Conservation (phyloP, 192 early-diverging fungal genomes). For the Coemansia sp. region DNA sequence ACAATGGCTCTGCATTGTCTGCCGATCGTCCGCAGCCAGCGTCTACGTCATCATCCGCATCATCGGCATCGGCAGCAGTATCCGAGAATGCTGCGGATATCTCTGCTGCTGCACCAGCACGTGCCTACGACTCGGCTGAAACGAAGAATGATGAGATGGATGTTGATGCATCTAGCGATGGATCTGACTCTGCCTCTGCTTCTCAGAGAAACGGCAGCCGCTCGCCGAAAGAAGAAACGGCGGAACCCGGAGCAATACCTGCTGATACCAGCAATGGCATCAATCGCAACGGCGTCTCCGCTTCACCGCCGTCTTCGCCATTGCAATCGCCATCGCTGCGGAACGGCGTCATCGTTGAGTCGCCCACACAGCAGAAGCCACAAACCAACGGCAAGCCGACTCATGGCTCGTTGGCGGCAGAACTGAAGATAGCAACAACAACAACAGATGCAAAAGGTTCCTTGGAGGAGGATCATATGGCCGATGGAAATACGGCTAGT, state of each 20-base stretch:
- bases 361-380: not conserved
- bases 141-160: not conserved
- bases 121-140: not conserved
- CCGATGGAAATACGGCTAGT: too few species aligned
- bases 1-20: not conserved
- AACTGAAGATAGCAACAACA: too few species aligned
- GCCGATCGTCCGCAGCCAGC: slow-evolving; percentile 2
- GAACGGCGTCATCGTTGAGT: too few species aligned
- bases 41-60: slow-evolving; percentile 1
- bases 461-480: too few species aligned
- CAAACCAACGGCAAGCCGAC: not conserved
- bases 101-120: not conserved
- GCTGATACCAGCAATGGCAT: not conserved
- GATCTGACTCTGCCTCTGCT: not conserved
- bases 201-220: not conserved
- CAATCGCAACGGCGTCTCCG: too few species aligned
- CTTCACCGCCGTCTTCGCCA: too few species aligned
- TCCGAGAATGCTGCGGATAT: not conserved
- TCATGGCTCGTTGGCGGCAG: not conserved
- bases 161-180: not conserved
- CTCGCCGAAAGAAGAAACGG: not conserved
- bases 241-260: not conserved
- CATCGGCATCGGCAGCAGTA: not conserved
- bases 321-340: not conserved
- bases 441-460: too few species aligned